Evolutionary conservation across 2,329 filamentous ascomycete species (phyloP).

Genomic region (Cytospora schulzeri): DNA sequence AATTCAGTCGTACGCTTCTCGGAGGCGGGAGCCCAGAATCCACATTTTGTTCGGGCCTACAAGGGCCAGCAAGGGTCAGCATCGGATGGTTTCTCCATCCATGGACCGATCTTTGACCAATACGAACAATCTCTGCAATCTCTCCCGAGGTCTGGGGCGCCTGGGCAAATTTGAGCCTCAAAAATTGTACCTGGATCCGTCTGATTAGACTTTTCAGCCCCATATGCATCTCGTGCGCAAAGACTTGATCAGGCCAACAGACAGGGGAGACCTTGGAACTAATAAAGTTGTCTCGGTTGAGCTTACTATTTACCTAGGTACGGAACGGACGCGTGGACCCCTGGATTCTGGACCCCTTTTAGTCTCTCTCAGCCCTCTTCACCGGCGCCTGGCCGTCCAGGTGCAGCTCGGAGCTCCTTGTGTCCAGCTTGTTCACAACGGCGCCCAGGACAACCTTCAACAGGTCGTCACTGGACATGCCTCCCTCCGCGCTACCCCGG

Average conservation of each 20-base stretch:
- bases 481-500: constrained; percentile 11
- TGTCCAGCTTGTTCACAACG: constrained; percentile 29
- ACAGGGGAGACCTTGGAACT: too few relatives aligned
- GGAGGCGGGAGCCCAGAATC: neutral
- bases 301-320: neutral
- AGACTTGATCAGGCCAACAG: too few relatives aligned
- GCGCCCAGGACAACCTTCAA: constrained; percentile 30
- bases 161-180: neutral
- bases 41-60: too few relatives aligned
- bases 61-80: neutral
- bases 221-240: too few relatives aligned
- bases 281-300: neutral
- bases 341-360: too few relatives aligned
- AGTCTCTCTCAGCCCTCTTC: constrained; percentile 21
- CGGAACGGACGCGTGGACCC: neutral
- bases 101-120: neutral
- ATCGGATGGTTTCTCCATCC: neutral
- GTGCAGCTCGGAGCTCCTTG: constrained; percentile 21
- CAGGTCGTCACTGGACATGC: constrained; percentile 26
- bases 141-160: neutral
- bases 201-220: neutral
- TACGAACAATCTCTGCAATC: neutral
- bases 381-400: constrained; percentile 4
- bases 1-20: neutral
- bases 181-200: neutral